Evolutionary conservation across 73 alveolate genomes (phyloP), one percentile per base, ranked within the genome.

Genomic region (Paramecium primaurelia): DNA sequence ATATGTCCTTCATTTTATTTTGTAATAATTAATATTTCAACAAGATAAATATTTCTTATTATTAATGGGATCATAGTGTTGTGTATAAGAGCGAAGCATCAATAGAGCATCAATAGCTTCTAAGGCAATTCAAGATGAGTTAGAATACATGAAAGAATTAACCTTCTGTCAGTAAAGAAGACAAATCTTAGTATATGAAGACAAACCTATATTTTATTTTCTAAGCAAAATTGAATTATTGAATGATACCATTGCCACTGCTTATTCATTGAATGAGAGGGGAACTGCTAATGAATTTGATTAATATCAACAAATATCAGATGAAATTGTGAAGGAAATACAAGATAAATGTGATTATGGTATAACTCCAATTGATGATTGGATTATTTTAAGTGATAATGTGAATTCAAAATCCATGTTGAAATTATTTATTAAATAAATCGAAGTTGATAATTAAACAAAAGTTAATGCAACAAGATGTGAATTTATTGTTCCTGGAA

Each of bases 391-490:
- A 38, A 37, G 58, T 36, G 88, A 75, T 75, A 42, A 75, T 36
- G 16, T 16, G 20, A 10, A 30, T 12, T 10, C 88, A 11, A 11
- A 14, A 11, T 12, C 40, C 5, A 6, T 18, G 11, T 25, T 75
- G 59, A 75, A 75, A 42, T 36, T 75, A 26, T 75, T 30, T 42
- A 38, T 75, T 38, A 75, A 75, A 75, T 75, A 75, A 75, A 42
- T 75, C 12, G 30, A 75, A 22, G 36, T 38, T 9, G 47, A 25
- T 42, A 10, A 11, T 8, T 3, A 36, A 10, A 42, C 88, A 18
- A 80, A 28, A 80, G 49, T 80, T 1, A 80, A 80, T 45, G 91
- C 73, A 8, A 80, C 91, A n/a, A 40, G 77, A 44, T 45, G 77
- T 25, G 77, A 80, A 25, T 80, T 45, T 36, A 44, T 80, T 8